phyloP scores from a whole-genome alignment of 352 stramenopile genomes.

The Phytophthora chlamydospora region DNA sequence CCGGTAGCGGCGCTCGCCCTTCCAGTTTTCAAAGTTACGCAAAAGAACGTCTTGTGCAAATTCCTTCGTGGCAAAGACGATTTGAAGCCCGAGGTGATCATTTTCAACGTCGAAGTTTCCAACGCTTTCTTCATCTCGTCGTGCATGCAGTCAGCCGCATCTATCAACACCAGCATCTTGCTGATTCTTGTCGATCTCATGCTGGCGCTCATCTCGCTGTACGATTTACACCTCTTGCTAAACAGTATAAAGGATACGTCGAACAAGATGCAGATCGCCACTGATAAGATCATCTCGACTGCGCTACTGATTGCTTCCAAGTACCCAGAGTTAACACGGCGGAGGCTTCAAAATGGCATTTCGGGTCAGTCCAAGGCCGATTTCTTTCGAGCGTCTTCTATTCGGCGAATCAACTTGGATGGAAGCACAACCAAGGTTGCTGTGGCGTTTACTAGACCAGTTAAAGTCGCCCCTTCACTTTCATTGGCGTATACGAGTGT shows the following conservation, averaged over 20 bases:
- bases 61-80: too few relatives aligned
- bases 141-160: conserved; percentile 39
- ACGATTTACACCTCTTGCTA: conserved; percentile 26
- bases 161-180: conserved; percentile 24
- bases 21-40: too few relatives aligned
- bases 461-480: conserved; percentile 1
- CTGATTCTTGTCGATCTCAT: conserved; percentile 41
- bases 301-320: conserved; percentile 8
- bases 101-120: too few relatives aligned
- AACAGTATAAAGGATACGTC: conserved; percentile 14
- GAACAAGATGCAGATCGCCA: conserved; percentile 9
- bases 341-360: neutral
- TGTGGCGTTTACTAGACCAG: neutral
- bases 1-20: too few relatives aligned
- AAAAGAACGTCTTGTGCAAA: too few relatives aligned
- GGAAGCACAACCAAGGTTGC: neutral
- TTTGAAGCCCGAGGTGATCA: too few relatives aligned
- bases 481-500: neutral
- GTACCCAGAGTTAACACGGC: conserved; percentile 12
- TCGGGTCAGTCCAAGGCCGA: conserved; percentile 11
- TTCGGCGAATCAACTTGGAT: neutral
- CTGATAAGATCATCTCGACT: conserved; percentile 10
- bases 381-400: conserved; percentile 4
- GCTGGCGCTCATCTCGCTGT: conserved; percentile 34
- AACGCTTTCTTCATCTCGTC: too few relatives aligned